Evolutionary conservation across 2,329 filamentous ascomycete species (phyloP), one percentile per base, ranked within the genome.

Genomic region (Cyanodermella asteris): DNA sequence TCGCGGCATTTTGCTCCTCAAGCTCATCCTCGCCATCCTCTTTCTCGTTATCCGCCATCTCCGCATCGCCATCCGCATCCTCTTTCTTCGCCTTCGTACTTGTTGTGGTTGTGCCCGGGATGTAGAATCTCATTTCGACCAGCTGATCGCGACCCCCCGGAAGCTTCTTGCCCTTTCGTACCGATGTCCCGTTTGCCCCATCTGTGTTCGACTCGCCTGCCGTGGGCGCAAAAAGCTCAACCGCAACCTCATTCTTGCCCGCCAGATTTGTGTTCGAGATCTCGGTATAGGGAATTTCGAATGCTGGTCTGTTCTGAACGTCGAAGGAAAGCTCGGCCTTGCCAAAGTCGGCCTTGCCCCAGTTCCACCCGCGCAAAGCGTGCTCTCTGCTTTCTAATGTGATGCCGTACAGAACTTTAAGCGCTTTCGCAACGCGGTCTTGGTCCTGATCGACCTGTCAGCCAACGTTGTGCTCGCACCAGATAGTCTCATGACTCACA

Each of bases 41-140:
- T 15, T 59, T 61, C 36, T 44, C 44, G 13, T 46, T 47, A n/a
- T 93, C 82, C 45, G 84, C 75, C 10, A 46, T 58, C 19, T 48
- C 53, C 13, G 71, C 75, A 22, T 78, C 74, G 24, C 73, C 75
- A 26, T 75, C 75, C 28, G 74, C 72, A 15, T 59, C 44, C 37
- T 65, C 61, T 36, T 64, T 65, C 46, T 64, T 67, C n/a, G n/a
- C n/a, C n/a, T n/a, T n/a, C n/a, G n/a, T n/a, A n/a, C n/a, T n/a
- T n/a, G n/a, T n/a, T 11, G 76, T 76, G 3, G 80, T 74, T 5
- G 75, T 80, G 24, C 87, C 87, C 1, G 87, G 87, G 24, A 97
- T 90, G 51, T 97, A 97, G 56, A 97, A 93, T 32, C 87, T 72
- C 78, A 97, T 93, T 55, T 97, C 87, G 11, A 93, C 82, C 23